Base-by-base conservation (phyloP, 345 rosid species). In the Trapa incisa region DNA sequence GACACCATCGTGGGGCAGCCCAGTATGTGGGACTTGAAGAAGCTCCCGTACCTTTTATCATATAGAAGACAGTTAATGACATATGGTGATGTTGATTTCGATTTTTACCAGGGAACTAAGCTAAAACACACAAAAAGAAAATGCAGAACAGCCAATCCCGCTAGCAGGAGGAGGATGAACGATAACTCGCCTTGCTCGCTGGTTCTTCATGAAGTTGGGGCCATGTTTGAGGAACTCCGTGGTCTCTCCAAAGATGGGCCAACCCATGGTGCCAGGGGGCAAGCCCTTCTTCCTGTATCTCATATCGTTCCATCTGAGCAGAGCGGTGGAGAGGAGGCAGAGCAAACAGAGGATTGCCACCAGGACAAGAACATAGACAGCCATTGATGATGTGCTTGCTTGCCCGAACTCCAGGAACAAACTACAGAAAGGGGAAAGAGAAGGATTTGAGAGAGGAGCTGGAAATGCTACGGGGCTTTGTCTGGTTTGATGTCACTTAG, bases 221-320 rank as follows among this genome's bases (percentile, higher is more conserved):
- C 99, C 99, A 77, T 91, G 96, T 61, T 82, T 94, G 35, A 94
- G 91, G 69, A 94, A 94, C 80, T 91, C 99, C 11, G 97, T 86
- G 68, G 99, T 94, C 76, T 94, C 99, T 4, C 99, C 99, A 73
- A 89, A 86, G 69, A 94, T 70, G 0, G 99, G 97, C 99, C 99
- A 94, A 16, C 99, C 99, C 99, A 94, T 94, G 47, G 97, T 91
- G 1, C 99, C 99, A 2, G 93, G 96, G 71, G 99, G 97, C 38
- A 91, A 82, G 47, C 96, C 89, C 73, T 86, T 86, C 79, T 81
- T 85, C 65, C 83, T 80, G 77, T 85, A 89, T 11, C 87, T 77
- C 67, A 94, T 70, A 66, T 89, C 89, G 72, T 89, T 91, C 96
- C 97, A 89, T 72, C 81, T 83, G 76, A 91, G 67, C 73, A 94